A percentile compares a stretch with the other conserved stretches of the same genome.
phyloP scores from a whole-genome alignment of 352 stramenopile species.

The Phytophthora constricta region DNA sequence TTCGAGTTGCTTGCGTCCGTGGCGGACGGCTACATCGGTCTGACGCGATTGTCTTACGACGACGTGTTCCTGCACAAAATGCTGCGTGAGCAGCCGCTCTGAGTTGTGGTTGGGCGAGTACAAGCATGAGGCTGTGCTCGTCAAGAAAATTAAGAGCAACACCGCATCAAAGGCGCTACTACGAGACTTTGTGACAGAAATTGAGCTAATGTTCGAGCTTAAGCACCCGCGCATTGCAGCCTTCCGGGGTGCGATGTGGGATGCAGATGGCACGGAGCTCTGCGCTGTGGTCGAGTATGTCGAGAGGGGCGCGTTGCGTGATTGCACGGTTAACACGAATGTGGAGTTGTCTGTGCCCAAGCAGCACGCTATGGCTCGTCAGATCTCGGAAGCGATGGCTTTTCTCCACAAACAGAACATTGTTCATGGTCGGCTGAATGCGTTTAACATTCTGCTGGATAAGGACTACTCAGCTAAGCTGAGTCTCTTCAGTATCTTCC shows the following conservation, averaged over 20 bases:
- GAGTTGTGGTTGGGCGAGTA: slow-evolving; percentile 83
- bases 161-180: slow-evolving; percentile 66
- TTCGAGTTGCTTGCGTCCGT: slow-evolving; percentile 76
- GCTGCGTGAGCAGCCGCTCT: slow-evolving; percentile 70
- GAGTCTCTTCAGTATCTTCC: slow-evolving; percentile 80
- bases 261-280: slow-evolving; percentile 70
- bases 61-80: slow-evolving; percentile 78
- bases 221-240: slow-evolving; percentile 70
- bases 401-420: slow-evolving; percentile 78
- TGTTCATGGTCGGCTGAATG: slow-evolving; percentile 76
- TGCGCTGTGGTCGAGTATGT: slow-evolving; percentile 80
- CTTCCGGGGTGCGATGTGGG: slow-evolving; percentile 81
- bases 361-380: slow-evolving; percentile 70
- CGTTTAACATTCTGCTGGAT: slow-evolving; percentile 84
- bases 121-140: slow-evolving; percentile 61
- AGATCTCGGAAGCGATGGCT: slow-evolving; percentile 70
- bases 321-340: slow-evolving; percentile 50
- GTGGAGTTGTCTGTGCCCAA: slow-evolving; percentile 59
- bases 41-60: slow-evolving; percentile 72
- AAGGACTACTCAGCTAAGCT: slow-evolving; percentile 70
- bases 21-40: slow-evolving; percentile 69
- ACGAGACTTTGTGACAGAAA: slow-evolving; percentile 82
- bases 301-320: slow-evolving; percentile 65
- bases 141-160: slow-evolving; percentile 87
- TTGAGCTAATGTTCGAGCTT: slow-evolving; percentile 78